A percentile compares a stretch with the other conserved stretches of the same genome.
phyloP scores from a whole-genome alignment of 192 early-diverging fungal genomes.

The Rhizophlyctis rosea region DNA sequence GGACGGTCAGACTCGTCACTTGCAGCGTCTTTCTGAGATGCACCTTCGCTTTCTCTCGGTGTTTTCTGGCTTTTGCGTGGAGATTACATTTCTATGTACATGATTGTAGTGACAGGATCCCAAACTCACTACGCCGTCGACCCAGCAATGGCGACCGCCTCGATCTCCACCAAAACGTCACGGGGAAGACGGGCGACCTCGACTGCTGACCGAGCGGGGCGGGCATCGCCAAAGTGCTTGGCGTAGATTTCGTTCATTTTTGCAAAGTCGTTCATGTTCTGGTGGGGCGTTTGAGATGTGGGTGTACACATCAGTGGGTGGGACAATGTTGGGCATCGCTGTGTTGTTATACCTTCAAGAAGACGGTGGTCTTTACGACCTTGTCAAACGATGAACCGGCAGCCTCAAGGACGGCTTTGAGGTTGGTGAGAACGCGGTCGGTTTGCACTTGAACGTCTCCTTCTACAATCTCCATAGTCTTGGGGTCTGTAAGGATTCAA shows the following conservation, averaged over 20 bases:
- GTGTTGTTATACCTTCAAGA: conserved; percentile 67
- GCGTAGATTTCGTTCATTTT: conserved; percentile 88
- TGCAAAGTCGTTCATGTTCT: conserved; percentile 77
- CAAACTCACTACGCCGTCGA: too few relatives aligned
- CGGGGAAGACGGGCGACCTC: conserved; percentile 90
- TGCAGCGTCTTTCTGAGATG: too few relatives aligned
- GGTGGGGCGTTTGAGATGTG: not conserved
- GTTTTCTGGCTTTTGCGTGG: too few relatives aligned
- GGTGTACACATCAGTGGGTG: too few relatives aligned
- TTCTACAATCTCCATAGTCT: conserved; percentile 69
- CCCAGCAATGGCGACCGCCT: too few relatives aligned
- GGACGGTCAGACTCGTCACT: too few relatives aligned
- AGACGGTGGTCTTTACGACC: conserved; percentile 96
- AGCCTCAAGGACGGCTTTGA: conserved; percentile 78
- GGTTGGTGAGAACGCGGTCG: conserved; percentile 69
- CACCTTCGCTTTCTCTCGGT: too few relatives aligned
- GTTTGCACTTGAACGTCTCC: conserved; percentile 73
- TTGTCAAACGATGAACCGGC: conserved; percentile 73
- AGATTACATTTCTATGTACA: too few relatives aligned
- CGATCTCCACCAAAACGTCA: conserved; percentile 90
- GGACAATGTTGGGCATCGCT: too few relatives aligned
- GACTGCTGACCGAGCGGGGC: conserved; percentile 62
- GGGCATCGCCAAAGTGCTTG: conserved; percentile 53
- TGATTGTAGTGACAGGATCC: too few relatives aligned
- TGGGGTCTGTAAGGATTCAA: conserved; percentile 48